Conservation (phyloP, 352 stramenopile genomes). For the Thalassiosira oceanica region DNA sequence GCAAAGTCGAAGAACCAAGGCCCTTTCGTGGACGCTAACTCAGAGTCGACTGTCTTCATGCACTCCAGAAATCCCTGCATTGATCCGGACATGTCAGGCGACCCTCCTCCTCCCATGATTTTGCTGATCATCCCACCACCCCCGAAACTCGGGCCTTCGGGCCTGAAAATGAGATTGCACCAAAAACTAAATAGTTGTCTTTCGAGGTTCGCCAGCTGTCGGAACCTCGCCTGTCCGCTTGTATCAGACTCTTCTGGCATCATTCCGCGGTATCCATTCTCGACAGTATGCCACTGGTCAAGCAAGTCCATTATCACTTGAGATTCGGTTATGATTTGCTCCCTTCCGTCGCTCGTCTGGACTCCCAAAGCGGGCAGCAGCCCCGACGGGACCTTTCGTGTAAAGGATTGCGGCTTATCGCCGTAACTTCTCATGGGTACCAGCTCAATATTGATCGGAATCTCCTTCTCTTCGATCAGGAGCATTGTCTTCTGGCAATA, state of each 20-base stretch:
- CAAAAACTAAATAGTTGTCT: conserved; percentile 83
- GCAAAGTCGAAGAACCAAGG: conserved; percentile 76
- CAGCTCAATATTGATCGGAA: conserved; percentile 84
- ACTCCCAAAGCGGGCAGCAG: conserved; percentile 83
- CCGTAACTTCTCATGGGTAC: conserved; percentile 86
- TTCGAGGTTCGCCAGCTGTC: conserved; percentile 78
- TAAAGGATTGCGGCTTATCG: conserved; percentile 82
- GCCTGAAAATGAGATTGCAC: conserved; percentile 83
- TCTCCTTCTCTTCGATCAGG: conserved; percentile 85
- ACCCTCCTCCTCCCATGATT: conserved; percentile 25
- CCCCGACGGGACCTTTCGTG: conserved; percentile 81
- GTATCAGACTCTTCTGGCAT: conserved; percentile 52
- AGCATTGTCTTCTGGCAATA: conserved; percentile 75
- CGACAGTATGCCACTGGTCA: conserved; percentile 73
- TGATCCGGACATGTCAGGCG: conserved; percentile 53
- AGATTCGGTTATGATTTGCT: conserved; percentile 83
- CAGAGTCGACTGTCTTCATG: conserved; percentile 63
- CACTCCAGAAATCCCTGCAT: conserved; percentile 76
- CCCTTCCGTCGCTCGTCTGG: conserved; percentile 58
- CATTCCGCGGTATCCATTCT: conserved; percentile 65
- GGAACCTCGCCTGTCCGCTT: conserved; percentile 36
- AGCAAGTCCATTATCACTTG: conserved; percentile 85
- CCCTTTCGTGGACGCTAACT: conserved; percentile 54
- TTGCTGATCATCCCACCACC: conserved; percentile 37
- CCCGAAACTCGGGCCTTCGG: conserved; percentile 45